Evolutionary conservation across 1,284 basidiomycete species (phyloP), one percentile per base, ranked within the genome.

Genomic region (Ceratobasidium sp.): DNA sequence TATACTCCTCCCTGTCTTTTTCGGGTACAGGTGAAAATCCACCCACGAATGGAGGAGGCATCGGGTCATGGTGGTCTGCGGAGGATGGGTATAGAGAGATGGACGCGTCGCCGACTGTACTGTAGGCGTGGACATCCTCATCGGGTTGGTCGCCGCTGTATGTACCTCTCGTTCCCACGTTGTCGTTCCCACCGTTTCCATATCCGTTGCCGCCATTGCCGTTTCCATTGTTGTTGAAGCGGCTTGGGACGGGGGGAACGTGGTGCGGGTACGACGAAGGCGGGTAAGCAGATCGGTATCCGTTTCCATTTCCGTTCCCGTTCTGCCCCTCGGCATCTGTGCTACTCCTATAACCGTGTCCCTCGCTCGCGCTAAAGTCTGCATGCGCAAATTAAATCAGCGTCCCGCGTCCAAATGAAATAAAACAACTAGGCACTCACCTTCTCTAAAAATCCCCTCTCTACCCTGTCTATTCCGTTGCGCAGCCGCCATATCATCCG

Each of bases 291-390:
- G 47, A 30, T 5, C 64, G 64, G 32, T 21, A n/a, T 4, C 64
- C 64, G 30, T 67, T 67, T 35, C 57, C 57, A 23, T 41, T 41
- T 23, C 57, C 57, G 30, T 28, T 62, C 43, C 43, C 46, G 46
- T 30, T 47, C 23, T 58, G 55, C 13, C 55, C 55, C 1, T 70
- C 66, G 43, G 54, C 66, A n/a, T 70, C 66, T 38, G 52, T 69
- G 52, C 66, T 70, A 43, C 54, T 70, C 13, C 46, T 52, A 38
- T 70, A 70, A 6, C 66, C 66, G n/a, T 70, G 38, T 43, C 66
- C 66, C 32, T 70, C 66, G 54, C 59, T 62, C 13, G 54, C 54
- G 47, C 66, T 70, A 26, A 70, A 70, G 28, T 70, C 66, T 70
- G 21, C 2, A 58, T n/a, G 35, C 2, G 6, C 18, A 57, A 47